Conservation (phyloP, 257 asterid species). For the Jacaranda mimosifolia region DNA sequence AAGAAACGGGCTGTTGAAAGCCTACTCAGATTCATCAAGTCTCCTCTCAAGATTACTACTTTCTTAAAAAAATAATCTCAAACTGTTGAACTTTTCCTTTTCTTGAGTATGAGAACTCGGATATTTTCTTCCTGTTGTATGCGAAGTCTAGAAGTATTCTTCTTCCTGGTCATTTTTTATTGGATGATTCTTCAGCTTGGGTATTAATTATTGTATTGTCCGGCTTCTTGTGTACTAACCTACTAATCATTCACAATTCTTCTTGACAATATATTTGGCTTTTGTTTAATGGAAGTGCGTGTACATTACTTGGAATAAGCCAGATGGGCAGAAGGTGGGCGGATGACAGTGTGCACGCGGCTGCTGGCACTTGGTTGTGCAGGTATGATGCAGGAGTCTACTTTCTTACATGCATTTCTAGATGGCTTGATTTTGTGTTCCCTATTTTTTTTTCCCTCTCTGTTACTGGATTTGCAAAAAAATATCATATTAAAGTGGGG, state of each 20-base stretch:
- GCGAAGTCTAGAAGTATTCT: too few relatives aligned
- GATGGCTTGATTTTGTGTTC: too few relatives aligned
- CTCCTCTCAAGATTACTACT: neutral
- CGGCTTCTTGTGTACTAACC: neutral
- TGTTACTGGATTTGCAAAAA: neutral
- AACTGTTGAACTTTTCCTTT: neutral
- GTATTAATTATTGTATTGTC: neutral
- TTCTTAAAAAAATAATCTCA: neutral
- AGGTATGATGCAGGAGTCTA: constrained; percentile 48
- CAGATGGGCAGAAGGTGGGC: constrained; percentile 98
- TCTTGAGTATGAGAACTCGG: neutral
- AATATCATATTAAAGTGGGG: neutral
- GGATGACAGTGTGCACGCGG: constrained; percentile 85
- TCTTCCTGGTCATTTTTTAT: too few relatives aligned
- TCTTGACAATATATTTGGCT: neutral
- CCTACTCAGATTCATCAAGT: constrained; percentile 99
- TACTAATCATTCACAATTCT: neutral
- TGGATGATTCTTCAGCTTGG: too few relatives aligned
- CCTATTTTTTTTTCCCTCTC: too few relatives aligned
- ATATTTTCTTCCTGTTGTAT: too few relatives aligned
- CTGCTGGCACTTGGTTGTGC: constrained; percentile 96
- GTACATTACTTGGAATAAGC: constrained; percentile 83
- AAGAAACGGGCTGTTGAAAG: constrained; percentile 97
- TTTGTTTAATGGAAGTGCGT: constrained; percentile 28
- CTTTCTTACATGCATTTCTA: too few relatives aligned